Evolutionary conservation across 1,139 yeast species (phyloP), one percentile per base, ranked within the genome.

Genomic region (Taiozyma onychis): DNA sequence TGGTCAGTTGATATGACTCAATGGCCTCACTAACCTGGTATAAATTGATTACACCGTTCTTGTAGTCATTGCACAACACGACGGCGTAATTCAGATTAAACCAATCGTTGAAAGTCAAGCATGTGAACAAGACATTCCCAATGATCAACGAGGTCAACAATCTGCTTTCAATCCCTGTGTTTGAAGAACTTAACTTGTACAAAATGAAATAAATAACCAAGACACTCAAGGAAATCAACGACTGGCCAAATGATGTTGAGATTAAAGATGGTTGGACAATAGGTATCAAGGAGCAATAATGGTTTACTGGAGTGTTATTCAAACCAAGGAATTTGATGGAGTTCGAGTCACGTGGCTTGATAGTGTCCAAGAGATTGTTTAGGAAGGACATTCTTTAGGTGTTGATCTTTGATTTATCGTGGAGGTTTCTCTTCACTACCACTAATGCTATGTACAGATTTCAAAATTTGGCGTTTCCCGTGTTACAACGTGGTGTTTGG

Each of bases 1-100:
- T 54, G 0, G 18, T 18, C 32, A 60, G 32, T 26, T 44, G 58
- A 45, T 56, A 57, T 4, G 35, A 44, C 42, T 60, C 61, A 35
- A 61, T 48, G 26, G 55, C 44, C 35, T 54, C 59, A 44, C 59
- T 50, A 18, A 58, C 57, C 44, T 58, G 60, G 47, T 55, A 61
- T 35, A 60, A 24, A 37, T 56, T 60, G 13, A 53, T 41, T 3
- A 41, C 35, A 2, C 65, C 65, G 43, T 60, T 60, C 47, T 60
- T 61, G 48, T 56, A 61, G 21, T 61, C 61, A 44, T 61, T 61
- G 50, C 65, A 61, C 21, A 58, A 44, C 16, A 60, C 51, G 13
- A 61, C 51, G 28, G 55, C 54, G 47, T 60, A 53, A 6, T 41
- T 55, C 24, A 57, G 34, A 41, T 61, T 55, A 49, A 59, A 60